Conservation (phyloP, 2,329 filamentous ascomycete species). For the Clonostachys chloroleuca region DNA sequence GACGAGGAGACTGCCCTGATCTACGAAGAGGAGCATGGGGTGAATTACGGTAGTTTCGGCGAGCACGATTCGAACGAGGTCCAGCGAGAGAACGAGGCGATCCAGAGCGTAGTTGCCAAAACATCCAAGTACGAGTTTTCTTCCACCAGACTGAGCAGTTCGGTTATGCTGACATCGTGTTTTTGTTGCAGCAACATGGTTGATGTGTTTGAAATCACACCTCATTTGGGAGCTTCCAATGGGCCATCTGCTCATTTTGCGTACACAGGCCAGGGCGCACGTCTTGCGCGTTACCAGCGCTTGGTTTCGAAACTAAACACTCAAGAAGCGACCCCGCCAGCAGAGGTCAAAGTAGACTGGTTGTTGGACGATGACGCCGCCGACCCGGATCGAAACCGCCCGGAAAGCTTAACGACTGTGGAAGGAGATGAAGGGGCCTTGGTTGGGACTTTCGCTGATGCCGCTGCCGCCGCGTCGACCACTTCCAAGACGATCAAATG, state of each 20-base stretch:
- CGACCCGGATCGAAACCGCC: constrained; percentile 34
- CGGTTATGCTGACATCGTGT: not conserved
- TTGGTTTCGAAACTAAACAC: constrained; percentile 55
- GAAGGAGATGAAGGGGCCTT: constrained; percentile 34
- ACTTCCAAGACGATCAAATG: too few relatives aligned
- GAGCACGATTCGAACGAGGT: constrained; percentile 58
- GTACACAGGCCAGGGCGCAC: constrained; percentile 50
- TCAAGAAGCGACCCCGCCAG: constrained; percentile 29
- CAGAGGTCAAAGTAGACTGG: constrained; percentile 50
- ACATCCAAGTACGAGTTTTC: constrained; percentile 53
- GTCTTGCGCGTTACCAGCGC: constrained; percentile 54
- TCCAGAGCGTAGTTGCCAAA: constrained; percentile 59
- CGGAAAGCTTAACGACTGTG: constrained; percentile 23
- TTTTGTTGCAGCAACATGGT: constrained; percentile 52
- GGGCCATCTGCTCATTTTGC: constrained; percentile 32
- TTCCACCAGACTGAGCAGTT: not conserved
- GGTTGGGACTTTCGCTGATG: constrained; percentile 58
- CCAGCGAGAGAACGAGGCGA: constrained; percentile 59
- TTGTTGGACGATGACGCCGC: constrained; percentile 44
- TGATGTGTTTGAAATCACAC: constrained; percentile 62
- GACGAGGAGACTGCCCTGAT: constrained; percentile 54
- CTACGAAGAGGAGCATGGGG: constrained; percentile 54
- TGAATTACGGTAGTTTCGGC: constrained; percentile 59
- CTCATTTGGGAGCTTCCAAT: constrained; percentile 36
- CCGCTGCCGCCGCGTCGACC: constrained; percentile 34